Percentiles rank a stretch among this genome's conserved stretches.
phyloP scores from a whole-genome alignment of 2,329 filamentous ascomycete species.

The Diaporthe helianthi region DNA sequence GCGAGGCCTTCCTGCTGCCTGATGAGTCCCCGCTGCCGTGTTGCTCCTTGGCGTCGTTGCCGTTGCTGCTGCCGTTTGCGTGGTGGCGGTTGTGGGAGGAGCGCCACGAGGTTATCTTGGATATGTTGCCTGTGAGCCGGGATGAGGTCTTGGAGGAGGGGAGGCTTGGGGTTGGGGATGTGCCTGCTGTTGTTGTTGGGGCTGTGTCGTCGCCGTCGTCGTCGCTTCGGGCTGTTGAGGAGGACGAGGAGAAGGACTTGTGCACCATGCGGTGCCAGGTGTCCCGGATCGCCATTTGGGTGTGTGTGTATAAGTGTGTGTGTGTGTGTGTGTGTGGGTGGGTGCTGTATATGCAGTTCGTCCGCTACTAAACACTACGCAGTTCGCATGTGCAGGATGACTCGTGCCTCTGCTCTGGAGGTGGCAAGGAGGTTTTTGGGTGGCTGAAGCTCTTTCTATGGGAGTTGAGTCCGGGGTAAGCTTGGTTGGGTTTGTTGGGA shows the following conservation, averaged over 20 bases:
- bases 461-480: not conserved
- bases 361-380: not conserved
- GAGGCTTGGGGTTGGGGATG: constrained; percentile 9
- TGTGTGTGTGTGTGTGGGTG: not conserved
- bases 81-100: constrained; percentile 1
- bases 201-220: constrained; percentile 18
- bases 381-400: not conserved
- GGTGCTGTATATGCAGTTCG: not conserved
- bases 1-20: constrained; percentile 37
- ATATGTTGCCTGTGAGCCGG: not conserved
- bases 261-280: constrained; percentile 32
- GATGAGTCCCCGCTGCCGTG: constrained; percentile 20
- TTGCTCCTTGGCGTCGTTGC: not conserved
- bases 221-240: constrained; percentile 24
- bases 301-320: not conserved
- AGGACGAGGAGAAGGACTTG: constrained; percentile 32
- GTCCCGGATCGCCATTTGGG: constrained; percentile 33
- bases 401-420: not conserved
- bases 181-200: not conserved
- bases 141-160: not conserved
- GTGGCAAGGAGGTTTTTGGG: not conserved
- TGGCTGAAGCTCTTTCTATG: constrained; percentile 5
- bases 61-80: not conserved
- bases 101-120: constrained; percentile 29
- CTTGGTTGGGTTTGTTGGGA: not conserved